Evolutionary conservation across 1,139 yeast species (phyloP).

Genomic region (Candida anutae): DNA sequence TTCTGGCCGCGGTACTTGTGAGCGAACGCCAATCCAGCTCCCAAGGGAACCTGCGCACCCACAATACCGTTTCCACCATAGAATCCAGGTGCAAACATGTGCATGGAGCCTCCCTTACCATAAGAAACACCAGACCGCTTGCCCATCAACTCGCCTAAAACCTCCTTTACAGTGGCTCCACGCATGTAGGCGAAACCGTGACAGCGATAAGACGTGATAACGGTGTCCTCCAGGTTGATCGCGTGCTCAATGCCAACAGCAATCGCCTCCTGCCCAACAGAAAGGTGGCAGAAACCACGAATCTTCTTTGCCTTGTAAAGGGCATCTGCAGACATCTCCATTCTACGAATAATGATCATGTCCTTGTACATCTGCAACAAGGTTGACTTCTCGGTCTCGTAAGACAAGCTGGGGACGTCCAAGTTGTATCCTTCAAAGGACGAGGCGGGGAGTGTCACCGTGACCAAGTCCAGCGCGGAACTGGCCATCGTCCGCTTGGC

Average conservation of each 20-base stretch:
- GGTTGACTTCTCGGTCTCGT: conserved; percentile 72
- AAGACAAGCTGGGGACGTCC: conserved; percentile 61
- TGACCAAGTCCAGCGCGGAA: conserved; percentile 42
- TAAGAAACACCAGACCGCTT: conserved; percentile 88
- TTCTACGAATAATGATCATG: conserved; percentile 88
- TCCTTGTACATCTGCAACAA: conserved; percentile 93
- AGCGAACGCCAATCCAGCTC: conserved; percentile 95
- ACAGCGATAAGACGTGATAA: conserved; percentile 96
- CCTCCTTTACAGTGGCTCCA: conserved; percentile 86
- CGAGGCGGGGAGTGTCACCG: conserved; percentile 60
- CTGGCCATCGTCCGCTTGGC: too few relatives aligned
- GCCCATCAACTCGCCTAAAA: conserved; percentile 95
- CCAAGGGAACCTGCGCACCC: conserved; percentile 98
- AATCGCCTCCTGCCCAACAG: conserved; percentile 98
- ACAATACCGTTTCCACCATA: conserved; percentile 99
- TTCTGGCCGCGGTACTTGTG: conserved; percentile 85
- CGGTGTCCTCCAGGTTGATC: conserved; percentile 72
- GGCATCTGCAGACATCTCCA: conserved; percentile 99
- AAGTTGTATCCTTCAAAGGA: conserved; percentile 84
- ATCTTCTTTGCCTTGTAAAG: conserved; percentile 96
- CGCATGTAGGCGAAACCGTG: conserved; percentile 97
- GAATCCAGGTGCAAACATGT: conserved; percentile 91
- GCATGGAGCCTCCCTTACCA: conserved; percentile 99
- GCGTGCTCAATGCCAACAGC: conserved; percentile 98
- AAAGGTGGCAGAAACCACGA: conserved; percentile 97